These are phyloP conservation scores for Thalassiosira delicatula DNA, from an alignment of 352 stramenopile genomes.

Conservation along the genomic window DNA sequence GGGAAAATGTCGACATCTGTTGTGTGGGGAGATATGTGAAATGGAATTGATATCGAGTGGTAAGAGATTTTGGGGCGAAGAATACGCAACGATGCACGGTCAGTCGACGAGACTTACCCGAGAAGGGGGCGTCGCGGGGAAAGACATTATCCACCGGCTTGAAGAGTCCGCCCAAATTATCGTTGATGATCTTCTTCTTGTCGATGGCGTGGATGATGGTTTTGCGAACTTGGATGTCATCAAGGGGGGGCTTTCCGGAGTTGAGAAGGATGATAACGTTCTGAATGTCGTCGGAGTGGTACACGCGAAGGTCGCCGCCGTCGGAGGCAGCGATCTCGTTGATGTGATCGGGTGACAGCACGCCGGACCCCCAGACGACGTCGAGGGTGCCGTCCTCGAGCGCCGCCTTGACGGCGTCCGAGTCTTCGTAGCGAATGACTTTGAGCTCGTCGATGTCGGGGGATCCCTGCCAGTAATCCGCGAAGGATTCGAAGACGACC, in stretches of 20 bases:
- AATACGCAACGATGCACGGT: too few species aligned
- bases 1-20: too few species aligned
- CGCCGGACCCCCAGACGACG: slow-evolving; percentile 50
- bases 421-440: slow-evolving; percentile 51
- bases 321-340: background rate
- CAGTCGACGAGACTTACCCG: background rate
- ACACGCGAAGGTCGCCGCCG: slow-evolving; percentile 18
- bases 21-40: too few species aligned
- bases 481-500: slow-evolving; percentile 56
- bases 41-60: too few species aligned
- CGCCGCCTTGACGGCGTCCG: slow-evolving; percentile 53
- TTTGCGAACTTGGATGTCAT: slow-evolving; percentile 58
- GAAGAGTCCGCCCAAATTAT: slow-evolving; percentile 34
- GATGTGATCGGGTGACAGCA: slow-evolving; percentile 21
- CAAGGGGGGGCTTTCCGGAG: slow-evolving; percentile 33
- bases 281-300: slow-evolving; percentile 42
- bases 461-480: slow-evolving; percentile 58
- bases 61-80: too few species aligned
- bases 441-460: slow-evolving; percentile 49
- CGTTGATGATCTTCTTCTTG: slow-evolving; percentile 50
- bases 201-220: slow-evolving; percentile 58
- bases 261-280: slow-evolving; percentile 63
- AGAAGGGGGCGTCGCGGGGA: background rate
- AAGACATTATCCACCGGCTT: slow-evolving; percentile 44
- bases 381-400: slow-evolving; percentile 54